These are phyloP conservation scores for Arthrinium puccinioides DNA, from an alignment of 2,329 filamentous ascomycete genomes.

Conservation along the genomic window DNA sequence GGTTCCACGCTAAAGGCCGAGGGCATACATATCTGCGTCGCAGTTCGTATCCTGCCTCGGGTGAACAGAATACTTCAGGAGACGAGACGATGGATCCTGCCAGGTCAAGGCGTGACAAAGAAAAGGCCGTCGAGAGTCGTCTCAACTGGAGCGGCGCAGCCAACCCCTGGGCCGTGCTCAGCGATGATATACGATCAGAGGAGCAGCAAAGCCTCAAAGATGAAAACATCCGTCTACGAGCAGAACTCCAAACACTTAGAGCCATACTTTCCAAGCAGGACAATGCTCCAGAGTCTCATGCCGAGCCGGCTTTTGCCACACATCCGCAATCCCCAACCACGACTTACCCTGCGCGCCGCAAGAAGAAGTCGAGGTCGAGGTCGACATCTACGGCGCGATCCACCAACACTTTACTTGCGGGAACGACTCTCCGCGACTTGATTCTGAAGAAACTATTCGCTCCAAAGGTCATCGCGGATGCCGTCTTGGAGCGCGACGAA, in stretches of 20 bases:
- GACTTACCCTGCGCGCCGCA: not conserved
- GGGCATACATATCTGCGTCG: no score
- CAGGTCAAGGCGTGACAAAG: not conserved
- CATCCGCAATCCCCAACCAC: not conserved
- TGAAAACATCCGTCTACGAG: conserved; percentile 5
- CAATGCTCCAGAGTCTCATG: not conserved
- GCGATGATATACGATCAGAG: not conserved
- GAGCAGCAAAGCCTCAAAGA: conserved; percentile 3
- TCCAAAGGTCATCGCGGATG: conserved; percentile 4
- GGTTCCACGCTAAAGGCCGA: no score
- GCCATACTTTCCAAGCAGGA: not conserved
- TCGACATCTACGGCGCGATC: not conserved
- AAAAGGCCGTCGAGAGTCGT: not conserved
- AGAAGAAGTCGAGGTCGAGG: not conserved
- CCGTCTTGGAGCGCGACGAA: not conserved
- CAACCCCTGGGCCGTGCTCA: conserved; percentile 5
- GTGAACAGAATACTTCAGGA: no score
- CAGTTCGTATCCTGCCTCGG: no score
- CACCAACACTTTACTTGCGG: conserved; percentile 1
- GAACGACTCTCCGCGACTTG: conserved; percentile 6
- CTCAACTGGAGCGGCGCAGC: conserved; percentile 3
- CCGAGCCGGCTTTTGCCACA: not conserved
- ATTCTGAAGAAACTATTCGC: conserved; percentile 6
- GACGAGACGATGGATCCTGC: no score
- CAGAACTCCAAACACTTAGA: conserved; percentile 4